phyloP scores from a whole-genome alignment of 768 basidiomycete species.

The Lyophyllum decastes region DNA sequence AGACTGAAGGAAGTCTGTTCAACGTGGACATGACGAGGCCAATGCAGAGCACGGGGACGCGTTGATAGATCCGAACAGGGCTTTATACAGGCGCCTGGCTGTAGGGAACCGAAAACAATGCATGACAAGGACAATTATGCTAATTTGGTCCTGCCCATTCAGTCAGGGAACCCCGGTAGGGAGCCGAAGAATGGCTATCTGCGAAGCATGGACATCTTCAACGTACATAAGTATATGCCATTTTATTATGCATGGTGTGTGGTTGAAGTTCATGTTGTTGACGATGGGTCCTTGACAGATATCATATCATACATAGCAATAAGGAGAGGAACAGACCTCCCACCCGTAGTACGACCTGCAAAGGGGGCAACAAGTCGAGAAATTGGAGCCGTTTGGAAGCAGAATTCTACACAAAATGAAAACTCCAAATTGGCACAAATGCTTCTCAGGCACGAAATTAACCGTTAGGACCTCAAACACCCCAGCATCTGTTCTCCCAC shows the following conservation, averaged over 20 bases:
- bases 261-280: not conserved
- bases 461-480: not conserved
- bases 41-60: not conserved
- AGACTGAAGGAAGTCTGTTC: conserved; percentile 23
- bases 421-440: not conserved
- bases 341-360: not conserved
- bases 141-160: not conserved
- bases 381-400: not conserved
- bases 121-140: conserved; percentile 1
- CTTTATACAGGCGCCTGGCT: conserved; percentile 6
- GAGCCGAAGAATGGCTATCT: conserved; percentile 13
- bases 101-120: not conserved
- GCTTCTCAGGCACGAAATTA: not conserved
- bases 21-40: conserved; percentile 15
- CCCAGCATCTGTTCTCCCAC: not conserved
- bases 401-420: not conserved
- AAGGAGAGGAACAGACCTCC: not conserved
- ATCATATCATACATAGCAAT: not conserved
- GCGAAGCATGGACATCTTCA: not conserved
- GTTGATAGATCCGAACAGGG: not conserved
- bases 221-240: not conserved
- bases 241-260: conserved; percentile 1
- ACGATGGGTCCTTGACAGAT: not conserved
- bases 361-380: no score
- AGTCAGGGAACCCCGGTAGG: not conserved